These are phyloP conservation scores for Penicillium bovifimosum DNA, from an alignment of 495 filamentous ascomycete genomes.

Conservation along the genomic window DNA sequence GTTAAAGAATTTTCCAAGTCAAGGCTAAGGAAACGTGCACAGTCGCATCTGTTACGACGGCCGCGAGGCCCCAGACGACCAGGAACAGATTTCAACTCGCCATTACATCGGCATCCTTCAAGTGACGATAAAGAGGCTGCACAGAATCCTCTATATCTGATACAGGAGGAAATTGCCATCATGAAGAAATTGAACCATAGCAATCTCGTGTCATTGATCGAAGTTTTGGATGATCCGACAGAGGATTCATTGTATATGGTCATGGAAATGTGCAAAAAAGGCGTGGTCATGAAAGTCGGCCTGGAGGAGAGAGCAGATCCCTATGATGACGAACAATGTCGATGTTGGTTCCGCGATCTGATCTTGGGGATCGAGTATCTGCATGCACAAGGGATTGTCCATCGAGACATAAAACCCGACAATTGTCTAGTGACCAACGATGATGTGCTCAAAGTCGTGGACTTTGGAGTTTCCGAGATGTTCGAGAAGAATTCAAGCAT, in stretches of 20 bases:
- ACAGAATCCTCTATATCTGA: slow-evolving; percentile 79
- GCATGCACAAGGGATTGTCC: slow-evolving; percentile 90
- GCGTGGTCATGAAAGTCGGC: slow-evolving; percentile 94
- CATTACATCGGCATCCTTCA: slow-evolving; percentile 50
- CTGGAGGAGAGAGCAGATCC: slow-evolving; percentile 78
- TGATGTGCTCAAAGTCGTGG: slow-evolving; percentile 90
- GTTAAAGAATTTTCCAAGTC: slow-evolving; percentile 98
- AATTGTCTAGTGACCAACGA: slow-evolving; percentile 88
- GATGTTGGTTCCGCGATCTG: slow-evolving; percentile 91
- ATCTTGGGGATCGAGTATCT: slow-evolving; percentile 95
- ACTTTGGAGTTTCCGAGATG: slow-evolving; percentile 98
- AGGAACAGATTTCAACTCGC: slow-evolving; percentile 58
- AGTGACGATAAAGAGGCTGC: slow-evolving; percentile 49
- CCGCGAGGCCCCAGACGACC: slow-evolving; percentile 51
- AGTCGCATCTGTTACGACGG: slow-evolving; percentile 82
- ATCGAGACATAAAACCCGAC: slow-evolving; percentile 97
- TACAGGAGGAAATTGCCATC: slow-evolving; percentile 95
- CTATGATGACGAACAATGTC: slow-evolving; percentile 76
- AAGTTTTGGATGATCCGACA: slow-evolving; percentile 91
- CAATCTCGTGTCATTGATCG: slow-evolving; percentile 87
- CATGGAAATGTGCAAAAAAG: slow-evolving; percentile 97
- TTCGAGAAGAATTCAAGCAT: slow-evolving; percentile 87
- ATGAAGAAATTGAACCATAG: slow-evolving; percentile 97
- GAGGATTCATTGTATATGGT: slow-evolving; percentile 98
- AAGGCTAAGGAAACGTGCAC: slow-evolving; percentile 82